Conservation (phyloP, 805 yeast species). For the Kluyveromyces siamensis region DNA sequence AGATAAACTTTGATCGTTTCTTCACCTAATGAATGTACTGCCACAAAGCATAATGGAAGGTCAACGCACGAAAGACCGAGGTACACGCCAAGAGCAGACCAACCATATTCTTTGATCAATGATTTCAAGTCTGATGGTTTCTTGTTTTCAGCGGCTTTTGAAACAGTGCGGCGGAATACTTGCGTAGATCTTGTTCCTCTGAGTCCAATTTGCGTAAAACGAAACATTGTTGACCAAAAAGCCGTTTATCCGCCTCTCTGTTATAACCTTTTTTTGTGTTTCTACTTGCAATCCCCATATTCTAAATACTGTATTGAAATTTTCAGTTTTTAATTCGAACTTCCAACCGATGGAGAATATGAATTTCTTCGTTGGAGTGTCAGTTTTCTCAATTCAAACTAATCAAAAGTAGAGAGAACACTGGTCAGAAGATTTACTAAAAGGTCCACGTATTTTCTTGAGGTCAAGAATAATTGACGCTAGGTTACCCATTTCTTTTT, state of each 20-base stretch:
- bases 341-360: background rate
- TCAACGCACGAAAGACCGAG: constrained; percentile 65
- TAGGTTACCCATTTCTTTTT: too few relatives aligned
- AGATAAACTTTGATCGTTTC: constrained; percentile 67
- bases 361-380: background rate
- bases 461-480: too few relatives aligned
- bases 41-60: constrained; percentile 68
- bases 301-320: background rate
- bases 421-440: too few relatives aligned
- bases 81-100: constrained; percentile 83
- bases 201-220: background rate
- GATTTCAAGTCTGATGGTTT: constrained; percentile 38
- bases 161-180: constrained; percentile 6
- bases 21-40: constrained; percentile 83
- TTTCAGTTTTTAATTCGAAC: background rate
- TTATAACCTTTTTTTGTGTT: background rate
- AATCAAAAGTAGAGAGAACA: background rate
- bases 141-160: constrained; percentile 2
- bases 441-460: too few relatives aligned
- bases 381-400: background rate
- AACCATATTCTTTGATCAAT: constrained; percentile 79
- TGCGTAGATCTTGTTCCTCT: background rate
- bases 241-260: background rate
- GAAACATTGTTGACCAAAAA: background rate
- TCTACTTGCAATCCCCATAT: background rate